Base-by-base conservation (phyloP, 1,284 basidiomycete genomes). In the Serendipita sp. region DNA sequence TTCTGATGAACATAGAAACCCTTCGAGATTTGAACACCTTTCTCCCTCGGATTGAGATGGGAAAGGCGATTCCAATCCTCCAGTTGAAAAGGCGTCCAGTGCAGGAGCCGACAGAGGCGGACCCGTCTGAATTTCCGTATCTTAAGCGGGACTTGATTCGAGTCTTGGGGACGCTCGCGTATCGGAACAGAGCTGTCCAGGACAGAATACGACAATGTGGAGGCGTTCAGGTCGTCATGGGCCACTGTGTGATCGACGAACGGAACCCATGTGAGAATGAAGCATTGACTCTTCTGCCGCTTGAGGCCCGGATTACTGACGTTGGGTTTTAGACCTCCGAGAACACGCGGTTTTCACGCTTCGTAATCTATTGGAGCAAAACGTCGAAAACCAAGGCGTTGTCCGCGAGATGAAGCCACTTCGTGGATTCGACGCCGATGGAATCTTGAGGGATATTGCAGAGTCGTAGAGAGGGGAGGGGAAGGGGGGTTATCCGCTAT, bases 311-410 rank as follows among this genome's bases (percentile, higher is more conserved):
- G 38, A 38, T 58, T 15, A 47, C 15, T 44, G 35, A 65, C 32
- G 13, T 1, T 34, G 41, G 68, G 47, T 64, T 32, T 4, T 69
- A 93, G 92, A 91, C 74, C 75, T 96, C 55, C 83, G 91, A 43
- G 93, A 95, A 72, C 89, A 95, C 71, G 91, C 92, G 1, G 81
- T 95, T 49, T 85, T 95, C 67, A 79, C 90, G 10, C 76, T 95
- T 22, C 82, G 83, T 53, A 91, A 89, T 72, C 72, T 94, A 29
- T 78, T 94, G 64, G 78, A 84, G 67, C 76, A 79, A 47, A 95
- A 94, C 70, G 67, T 73, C 15, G 86, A 83, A 65, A 95, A 91
- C 69, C 91, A 95, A 74, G 80, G 78, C 1, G 77, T 90, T 53
- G 85, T 96, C 50, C 78, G 84, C 62, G 78, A 80, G 64, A 82